Percentiles rank a stretch among this genome's conserved stretches.
Conservation (phyloP, 1,139 yeast species). For the Saccharomyces uvarum region DNA sequence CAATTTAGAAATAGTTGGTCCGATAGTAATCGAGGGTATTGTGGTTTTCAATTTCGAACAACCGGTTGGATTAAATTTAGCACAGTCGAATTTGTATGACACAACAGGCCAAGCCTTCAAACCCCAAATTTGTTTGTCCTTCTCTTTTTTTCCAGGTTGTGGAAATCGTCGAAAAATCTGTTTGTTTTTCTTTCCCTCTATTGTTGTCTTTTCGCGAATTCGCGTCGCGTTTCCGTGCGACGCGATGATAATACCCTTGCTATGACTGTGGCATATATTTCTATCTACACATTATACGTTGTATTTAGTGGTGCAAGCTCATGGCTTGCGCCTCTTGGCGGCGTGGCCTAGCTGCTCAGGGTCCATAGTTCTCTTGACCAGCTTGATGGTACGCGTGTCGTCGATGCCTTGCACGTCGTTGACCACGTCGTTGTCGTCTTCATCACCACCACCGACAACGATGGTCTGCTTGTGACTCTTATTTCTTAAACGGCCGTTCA, state of each 20-base stretch:
- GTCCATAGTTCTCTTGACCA: conserved; percentile 26
- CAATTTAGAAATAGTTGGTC: not conserved
- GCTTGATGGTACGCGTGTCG: conserved; percentile 10
- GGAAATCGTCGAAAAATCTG: not conserved
- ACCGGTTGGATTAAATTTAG: not conserved
- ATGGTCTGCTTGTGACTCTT: conserved; percentile 66
- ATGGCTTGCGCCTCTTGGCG: not conserved
- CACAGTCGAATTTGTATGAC: not conserved
- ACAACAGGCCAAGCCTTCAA: not conserved
- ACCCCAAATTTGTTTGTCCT: not conserved
- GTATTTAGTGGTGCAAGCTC: not conserved
- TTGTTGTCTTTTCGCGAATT: conserved; percentile 1
- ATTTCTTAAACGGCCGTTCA: conserved; percentile 64
- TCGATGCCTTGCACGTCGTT: conserved; percentile 14
- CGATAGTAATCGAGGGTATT: not conserved
- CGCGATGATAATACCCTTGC: not conserved
- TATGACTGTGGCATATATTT: not conserved
- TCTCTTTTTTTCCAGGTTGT: not conserved
- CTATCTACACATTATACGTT: not conserved
- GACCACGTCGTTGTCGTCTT: conserved; percentile 10
- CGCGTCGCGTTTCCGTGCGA: not conserved
- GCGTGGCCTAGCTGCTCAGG: not conserved
- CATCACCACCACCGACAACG: conserved; percentile 37
- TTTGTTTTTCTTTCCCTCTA: not conserved
- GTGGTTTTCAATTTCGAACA: not conserved